Evolutionary conservation across 768 basidiomycete genomes (phyloP).

Genomic region (Kwoniella mangroviensis): DNA sequence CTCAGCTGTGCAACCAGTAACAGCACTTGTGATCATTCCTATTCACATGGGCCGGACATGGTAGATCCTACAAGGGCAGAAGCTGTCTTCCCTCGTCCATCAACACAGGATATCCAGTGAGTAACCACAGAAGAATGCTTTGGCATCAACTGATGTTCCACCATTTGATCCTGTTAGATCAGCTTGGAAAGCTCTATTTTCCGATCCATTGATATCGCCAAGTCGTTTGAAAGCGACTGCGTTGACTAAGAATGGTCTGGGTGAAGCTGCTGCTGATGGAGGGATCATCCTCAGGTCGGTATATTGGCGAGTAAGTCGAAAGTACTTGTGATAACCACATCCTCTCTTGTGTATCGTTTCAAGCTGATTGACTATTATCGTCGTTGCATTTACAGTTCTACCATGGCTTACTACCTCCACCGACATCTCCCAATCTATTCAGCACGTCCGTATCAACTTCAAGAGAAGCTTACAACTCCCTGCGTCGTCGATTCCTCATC

Average conservation of each 20-base stretch:
- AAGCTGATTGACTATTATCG: no score
- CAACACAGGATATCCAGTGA: conserved; percentile 16
- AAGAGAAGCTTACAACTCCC: conserved; percentile 36
- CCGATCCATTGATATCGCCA: conserved; percentile 48
- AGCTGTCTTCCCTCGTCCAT: conserved; percentile 23
- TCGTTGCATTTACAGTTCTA: conserved; percentile 32
- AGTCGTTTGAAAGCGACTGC: conserved; percentile 30
- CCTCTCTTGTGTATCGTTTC: no score
- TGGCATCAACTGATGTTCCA: neutral
- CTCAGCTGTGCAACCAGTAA: no score
- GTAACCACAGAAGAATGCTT: neutral
- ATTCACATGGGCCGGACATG: conserved; percentile 3
- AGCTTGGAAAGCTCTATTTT: conserved; percentile 35
- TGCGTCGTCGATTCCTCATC: conserved; percentile 48
- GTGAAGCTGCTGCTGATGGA: conserved; percentile 35
- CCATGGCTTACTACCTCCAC: conserved; percentile 45
- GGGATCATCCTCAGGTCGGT: conserved; percentile 48
- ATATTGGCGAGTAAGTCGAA: conserved; percentile 51
- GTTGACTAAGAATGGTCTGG: conserved; percentile 37
- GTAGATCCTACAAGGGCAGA: conserved; percentile 6
- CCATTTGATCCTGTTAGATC: conserved; percentile 20
- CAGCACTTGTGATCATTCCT: neutral
- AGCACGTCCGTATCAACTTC: conserved; percentile 21
- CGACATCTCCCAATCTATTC: conserved; percentile 45
- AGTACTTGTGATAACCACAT: no score